These are phyloP conservation scores for Dipodascus albidus DNA, from an alignment of 805 yeast species.

Conservation along the genomic window DNA sequence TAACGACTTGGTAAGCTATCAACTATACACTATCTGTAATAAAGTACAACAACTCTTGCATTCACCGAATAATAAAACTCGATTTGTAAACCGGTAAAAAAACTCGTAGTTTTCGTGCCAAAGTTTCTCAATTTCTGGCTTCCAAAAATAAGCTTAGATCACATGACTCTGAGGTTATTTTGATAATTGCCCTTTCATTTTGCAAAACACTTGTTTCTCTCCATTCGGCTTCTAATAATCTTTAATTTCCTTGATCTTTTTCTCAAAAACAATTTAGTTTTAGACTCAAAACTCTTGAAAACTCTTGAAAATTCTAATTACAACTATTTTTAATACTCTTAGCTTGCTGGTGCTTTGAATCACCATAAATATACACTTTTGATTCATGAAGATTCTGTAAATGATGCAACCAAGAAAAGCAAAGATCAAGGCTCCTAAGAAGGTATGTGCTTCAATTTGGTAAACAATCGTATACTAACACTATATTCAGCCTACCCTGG, in stretches of 20 bases:
- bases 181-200: not conserved
- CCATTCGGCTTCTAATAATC: not conserved
- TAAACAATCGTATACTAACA: not conserved
- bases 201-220: not conserved
- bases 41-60: too few relatives aligned
- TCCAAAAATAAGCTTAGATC: not conserved
- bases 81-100: too few relatives aligned
- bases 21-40: too few relatives aligned
- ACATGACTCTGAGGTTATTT: not conserved
- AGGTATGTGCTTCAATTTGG: conserved; percentile 9
- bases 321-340: too few relatives aligned
- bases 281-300: too few relatives aligned
- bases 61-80: too few relatives aligned
- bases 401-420: conserved; percentile 9
- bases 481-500: conserved; percentile 2
- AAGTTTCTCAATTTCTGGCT: not conserved
- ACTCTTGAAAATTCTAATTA: too few relatives aligned
- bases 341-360: not conserved
- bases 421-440: conserved; percentile 18
- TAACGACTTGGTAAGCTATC: too few relatives aligned
- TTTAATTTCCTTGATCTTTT: not conserved
- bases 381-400: not conserved
- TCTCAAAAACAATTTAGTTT: too few relatives aligned
- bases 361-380: not conserved
- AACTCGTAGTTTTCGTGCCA: too few relatives aligned